A percentile compares a stretch with the other conserved stretches of the same genome.
phyloP scores from a whole-genome alignment of 2,329 filamentous ascomycete genomes.

The Zymoseptoria passerinii region DNA sequence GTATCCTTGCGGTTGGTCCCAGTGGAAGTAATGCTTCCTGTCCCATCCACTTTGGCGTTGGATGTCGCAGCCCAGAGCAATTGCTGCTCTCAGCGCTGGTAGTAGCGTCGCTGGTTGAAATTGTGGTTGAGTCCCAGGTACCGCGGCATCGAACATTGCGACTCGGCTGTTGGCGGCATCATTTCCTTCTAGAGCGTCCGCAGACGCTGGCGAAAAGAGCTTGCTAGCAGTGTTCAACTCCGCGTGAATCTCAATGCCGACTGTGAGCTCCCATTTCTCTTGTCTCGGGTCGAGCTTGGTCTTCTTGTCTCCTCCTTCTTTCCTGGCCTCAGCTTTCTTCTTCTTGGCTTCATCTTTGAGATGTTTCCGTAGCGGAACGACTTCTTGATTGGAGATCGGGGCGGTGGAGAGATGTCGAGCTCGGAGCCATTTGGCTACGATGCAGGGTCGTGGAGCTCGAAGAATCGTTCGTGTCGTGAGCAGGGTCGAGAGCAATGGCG shows the following conservation, averaged over 20 bases:
- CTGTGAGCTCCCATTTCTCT: conserved; percentile 79
- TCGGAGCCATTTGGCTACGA: conserved; percentile 4
- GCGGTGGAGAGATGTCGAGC: conserved; percentile 4
- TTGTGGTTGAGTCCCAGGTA: conserved; percentile 77
- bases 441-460: conserved; percentile 19
- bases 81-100: conserved; percentile 80
- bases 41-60: conserved; percentile 77
- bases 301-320: conserved; percentile 6
- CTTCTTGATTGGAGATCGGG: conserved; percentile 14
- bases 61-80: conserved; percentile 73
- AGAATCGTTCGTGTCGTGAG: not conserved
- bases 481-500: not conserved
- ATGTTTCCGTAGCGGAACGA: conserved; percentile 33
- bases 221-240: conserved; percentile 85
- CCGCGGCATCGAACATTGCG: conserved; percentile 77
- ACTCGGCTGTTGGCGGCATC: conserved; percentile 72
- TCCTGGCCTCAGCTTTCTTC: conserved; percentile 9
- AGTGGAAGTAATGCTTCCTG: conserved; percentile 98
- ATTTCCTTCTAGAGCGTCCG: conserved; percentile 22
- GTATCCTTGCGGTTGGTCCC: conserved; percentile 93
- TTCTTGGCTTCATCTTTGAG: conserved; percentile 35
- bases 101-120: conserved; percentile 79
- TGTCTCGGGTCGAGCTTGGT: conserved; percentile 18
- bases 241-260: conserved; percentile 95
- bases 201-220: conserved; percentile 65